Percentiles rank a stretch among this genome's conserved stretches.
Evolutionary conservation across 2,329 filamentous ascomycete species (phyloP).

Genomic region (Fusarium torreyae): DNA sequence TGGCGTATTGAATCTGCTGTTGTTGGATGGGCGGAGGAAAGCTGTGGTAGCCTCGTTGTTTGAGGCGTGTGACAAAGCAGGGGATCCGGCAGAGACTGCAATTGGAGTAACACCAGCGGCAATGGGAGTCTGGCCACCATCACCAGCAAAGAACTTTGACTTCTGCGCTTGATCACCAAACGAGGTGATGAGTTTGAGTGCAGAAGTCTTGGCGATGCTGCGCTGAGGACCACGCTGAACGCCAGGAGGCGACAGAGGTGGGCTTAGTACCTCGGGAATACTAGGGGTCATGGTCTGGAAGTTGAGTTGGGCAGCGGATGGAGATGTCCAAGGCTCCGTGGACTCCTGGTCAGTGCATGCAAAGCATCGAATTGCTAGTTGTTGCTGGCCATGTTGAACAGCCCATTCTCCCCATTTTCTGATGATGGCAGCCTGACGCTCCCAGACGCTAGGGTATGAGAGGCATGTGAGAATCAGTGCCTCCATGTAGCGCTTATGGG

Average conservation of each 20-base stretch:
- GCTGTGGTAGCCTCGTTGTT: slow-evolving; percentile 74
- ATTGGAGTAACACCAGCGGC: slow-evolving; percentile 91
- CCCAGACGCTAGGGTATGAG: slow-evolving; percentile 88
- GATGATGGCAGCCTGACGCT: slow-evolving; percentile 87
- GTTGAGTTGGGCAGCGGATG: slow-evolving; percentile 76
- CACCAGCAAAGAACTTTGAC: slow-evolving; percentile 74
- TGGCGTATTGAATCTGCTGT: slow-evolving; percentile 78
- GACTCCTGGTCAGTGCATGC: slow-evolving; percentile 91
- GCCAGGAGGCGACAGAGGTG: slow-evolving; percentile 81
- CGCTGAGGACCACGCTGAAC: slow-evolving; percentile 71
- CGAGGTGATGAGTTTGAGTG: slow-evolving; percentile 91
- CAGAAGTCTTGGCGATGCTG: slow-evolving; percentile 82
- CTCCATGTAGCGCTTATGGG: slow-evolving; percentile 92
- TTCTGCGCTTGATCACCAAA: slow-evolving; percentile 78
- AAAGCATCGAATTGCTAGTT: slow-evolving; percentile 93
- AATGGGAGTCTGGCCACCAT: slow-evolving; percentile 79
- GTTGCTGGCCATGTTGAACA: slow-evolving; percentile 87
- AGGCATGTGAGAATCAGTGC: slow-evolving; percentile 90
- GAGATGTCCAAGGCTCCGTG: slow-evolving; percentile 89
- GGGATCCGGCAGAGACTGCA: slow-evolving; percentile 77
- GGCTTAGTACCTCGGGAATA: slow-evolving; percentile 75
- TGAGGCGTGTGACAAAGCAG: slow-evolving; percentile 68
- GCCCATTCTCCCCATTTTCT: slow-evolving; percentile 96
- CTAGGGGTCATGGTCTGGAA: slow-evolving; percentile 69
- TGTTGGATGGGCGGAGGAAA: slow-evolving; percentile 76